Conservation (phyloP, 176 grass and related monocot species). For the Pontederia crassipes region DNA sequence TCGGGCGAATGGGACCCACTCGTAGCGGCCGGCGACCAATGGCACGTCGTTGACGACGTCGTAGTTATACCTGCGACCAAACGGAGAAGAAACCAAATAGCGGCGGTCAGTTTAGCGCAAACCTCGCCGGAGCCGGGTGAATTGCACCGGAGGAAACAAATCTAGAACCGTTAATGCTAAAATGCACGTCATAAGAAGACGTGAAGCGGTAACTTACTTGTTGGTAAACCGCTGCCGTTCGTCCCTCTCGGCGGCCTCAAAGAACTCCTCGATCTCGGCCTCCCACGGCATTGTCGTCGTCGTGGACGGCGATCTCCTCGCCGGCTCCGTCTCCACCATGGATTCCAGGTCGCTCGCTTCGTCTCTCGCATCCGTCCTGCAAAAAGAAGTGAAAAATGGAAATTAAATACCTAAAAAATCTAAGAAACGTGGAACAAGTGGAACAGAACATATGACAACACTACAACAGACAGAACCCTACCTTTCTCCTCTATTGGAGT, state of each 20-base stretch:
- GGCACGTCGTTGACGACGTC: constrained; percentile 19
- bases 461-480: background rate
- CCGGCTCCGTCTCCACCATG: background rate
- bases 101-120: constrained; percentile 1
- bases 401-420: background rate
- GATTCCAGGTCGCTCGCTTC: background rate
- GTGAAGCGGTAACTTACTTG: constrained; percentile 9
- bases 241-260: constrained; percentile 34
- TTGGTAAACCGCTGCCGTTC: constrained; percentile 30
- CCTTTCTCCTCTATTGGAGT: background rate
- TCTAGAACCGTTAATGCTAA: too few relatives aligned
- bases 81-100: too few relatives aligned
- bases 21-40: background rate
- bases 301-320: background rate
- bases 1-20: constrained; percentile 11
- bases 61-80: constrained; percentile 15
- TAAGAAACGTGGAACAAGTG: background rate
- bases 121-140: background rate
- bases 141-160: background rate
- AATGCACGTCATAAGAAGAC: too few relatives aligned
- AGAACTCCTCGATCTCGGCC: constrained; percentile 52
- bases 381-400: background rate
- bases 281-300: background rate
- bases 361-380: constrained; percentile 2
- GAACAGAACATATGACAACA: background rate